phyloP scores from a whole-genome alignment of 495 filamentous ascomycete species.

The Hyaloscypha finlandica region DNA sequence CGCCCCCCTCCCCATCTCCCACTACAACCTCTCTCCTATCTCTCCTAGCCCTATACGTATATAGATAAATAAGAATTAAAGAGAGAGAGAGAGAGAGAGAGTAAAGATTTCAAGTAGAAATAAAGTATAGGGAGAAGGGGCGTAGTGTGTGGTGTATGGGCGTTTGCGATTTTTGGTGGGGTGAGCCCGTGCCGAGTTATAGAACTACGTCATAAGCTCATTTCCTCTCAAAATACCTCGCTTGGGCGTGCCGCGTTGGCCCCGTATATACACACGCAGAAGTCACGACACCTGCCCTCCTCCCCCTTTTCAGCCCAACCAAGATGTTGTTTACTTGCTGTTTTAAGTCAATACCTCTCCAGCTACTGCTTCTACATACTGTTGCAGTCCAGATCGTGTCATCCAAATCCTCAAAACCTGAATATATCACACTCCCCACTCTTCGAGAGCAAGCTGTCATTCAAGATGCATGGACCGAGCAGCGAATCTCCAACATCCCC shows the following conservation, averaged over 20 bases:
- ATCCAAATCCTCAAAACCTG: conserved; percentile 22
- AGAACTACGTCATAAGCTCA: no score
- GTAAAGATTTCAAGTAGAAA: no score
- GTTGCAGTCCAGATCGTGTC: neutral
- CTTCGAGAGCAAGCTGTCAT: conserved; percentile 44
- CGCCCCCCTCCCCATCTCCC: no score
- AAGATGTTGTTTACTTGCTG: neutral
- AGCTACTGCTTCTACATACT: neutral
- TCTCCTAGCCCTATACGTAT: no score
- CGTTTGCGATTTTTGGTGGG: no score
- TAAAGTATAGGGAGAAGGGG: no score
- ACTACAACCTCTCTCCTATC: no score
- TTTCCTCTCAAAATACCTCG: neutral
- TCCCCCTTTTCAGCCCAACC: neutral
- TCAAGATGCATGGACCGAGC: conserved; percentile 43
- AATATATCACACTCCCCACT: conserved; percentile 41
- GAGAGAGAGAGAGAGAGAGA: no score
- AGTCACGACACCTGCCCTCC: neutral
- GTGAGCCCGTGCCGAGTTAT: no score
- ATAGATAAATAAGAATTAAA: no score
- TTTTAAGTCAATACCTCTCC: neutral
- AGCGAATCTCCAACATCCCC: conserved; percentile 42
- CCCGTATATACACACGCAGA: neutral
- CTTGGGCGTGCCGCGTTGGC: neutral
- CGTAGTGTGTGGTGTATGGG: no score